A percentile compares a stretch with the other conserved stretches of the same genome.
These are phyloP conservation scores for Mrakia gelida DNA, from an alignment of 768 basidiomycete species.

Conservation along the genomic window DNA sequence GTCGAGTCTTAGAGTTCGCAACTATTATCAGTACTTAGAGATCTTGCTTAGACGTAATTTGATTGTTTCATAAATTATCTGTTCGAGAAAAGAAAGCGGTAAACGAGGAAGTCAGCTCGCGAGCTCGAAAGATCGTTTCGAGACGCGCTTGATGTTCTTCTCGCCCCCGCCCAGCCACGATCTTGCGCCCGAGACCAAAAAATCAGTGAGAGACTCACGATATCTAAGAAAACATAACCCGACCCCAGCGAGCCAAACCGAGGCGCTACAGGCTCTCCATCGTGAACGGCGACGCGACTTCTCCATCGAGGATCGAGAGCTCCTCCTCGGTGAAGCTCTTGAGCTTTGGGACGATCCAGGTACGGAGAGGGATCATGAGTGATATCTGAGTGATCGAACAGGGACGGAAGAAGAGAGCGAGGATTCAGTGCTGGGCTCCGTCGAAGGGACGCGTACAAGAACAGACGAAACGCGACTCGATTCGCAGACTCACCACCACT, in stretches of 20 bases:
- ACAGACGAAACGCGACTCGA: not conserved
- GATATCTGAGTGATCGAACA: slow-evolving; percentile 51
- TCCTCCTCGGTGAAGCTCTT: slow-evolving; percentile 67
- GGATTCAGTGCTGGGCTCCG: not conserved
- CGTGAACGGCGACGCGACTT: slow-evolving; percentile 55
- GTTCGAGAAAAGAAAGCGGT: too few relatives aligned
- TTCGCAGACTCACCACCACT: slow-evolving; percentile 50
- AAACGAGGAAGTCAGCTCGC: too few relatives aligned
- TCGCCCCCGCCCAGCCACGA: too few relatives aligned
- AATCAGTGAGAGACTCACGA: not conserved
- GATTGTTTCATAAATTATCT: too few relatives aligned
- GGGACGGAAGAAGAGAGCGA: not conserved
- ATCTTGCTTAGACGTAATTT: too few relatives aligned
- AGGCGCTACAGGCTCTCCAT: slow-evolving; percentile 3
- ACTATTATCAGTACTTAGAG: too few relatives aligned
- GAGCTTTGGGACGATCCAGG: slow-evolving; percentile 64
- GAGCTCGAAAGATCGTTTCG: too few relatives aligned
- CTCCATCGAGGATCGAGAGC: slow-evolving; percentile 77
- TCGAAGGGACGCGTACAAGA: not conserved
- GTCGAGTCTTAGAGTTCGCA: too few relatives aligned
- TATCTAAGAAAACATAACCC: not conserved
- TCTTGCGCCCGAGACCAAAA: too few relatives aligned
- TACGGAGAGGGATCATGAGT: slow-evolving; percentile 71
- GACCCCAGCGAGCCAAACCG: not conserved
- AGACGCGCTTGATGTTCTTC: too few relatives aligned